Percentiles rank a stretch among this genome's conserved stretches.
phyloP scores from a whole-genome alignment of 805 yeast genomes.

The Candida vartiovaarae region DNA sequence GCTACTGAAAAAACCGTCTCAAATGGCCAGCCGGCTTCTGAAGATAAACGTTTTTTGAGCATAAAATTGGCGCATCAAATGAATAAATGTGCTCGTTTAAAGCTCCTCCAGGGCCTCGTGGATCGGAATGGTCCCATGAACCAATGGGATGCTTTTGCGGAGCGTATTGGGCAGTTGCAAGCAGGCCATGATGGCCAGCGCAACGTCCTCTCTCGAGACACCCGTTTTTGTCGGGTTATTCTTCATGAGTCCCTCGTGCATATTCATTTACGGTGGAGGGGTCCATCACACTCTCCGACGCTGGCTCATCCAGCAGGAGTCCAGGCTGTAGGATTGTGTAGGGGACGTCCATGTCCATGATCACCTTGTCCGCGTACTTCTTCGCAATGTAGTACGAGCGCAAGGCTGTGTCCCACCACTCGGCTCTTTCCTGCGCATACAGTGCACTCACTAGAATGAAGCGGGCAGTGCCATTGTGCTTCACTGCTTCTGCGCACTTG shows the following conservation, averaged over 20 bases:
- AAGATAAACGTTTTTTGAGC: too few species aligned
- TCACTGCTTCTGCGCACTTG: slow-evolving; percentile 48
- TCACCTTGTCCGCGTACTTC: slow-evolving; percentile 49
- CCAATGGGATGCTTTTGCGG: slow-evolving; percentile 37
- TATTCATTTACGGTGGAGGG: slow-evolving; percentile 18
- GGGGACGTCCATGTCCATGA: slow-evolving; percentile 29
- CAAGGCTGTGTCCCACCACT: slow-evolving; percentile 33
- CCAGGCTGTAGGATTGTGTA: slow-evolving; percentile 57
- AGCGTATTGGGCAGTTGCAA: slow-evolving; percentile 32
- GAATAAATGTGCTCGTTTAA: too few species aligned
- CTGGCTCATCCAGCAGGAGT: slow-evolving; percentile 30
- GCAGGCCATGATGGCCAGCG: slow-evolving; percentile 33
- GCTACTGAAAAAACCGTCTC: too few species aligned
- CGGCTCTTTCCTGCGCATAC: slow-evolving; percentile 43
- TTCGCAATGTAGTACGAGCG: slow-evolving; percentile 52
- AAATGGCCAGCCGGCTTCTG: too few species aligned
- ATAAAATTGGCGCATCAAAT: too few species aligned
- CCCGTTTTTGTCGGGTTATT: slow-evolving; percentile 1
- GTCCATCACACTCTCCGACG: slow-evolving; percentile 38
- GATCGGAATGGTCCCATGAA: slow-evolving; percentile 32
- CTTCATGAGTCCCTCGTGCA: slow-evolving; percentile 2
- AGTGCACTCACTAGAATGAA: slow-evolving; percentile 50
- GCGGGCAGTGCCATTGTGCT: slow-evolving; percentile 35
- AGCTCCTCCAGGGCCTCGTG: slow-evolving; percentile 10
- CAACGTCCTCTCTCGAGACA: slow-evolving; percentile 48